A percentile compares a stretch with the other conserved stretches of the same genome.
phyloP scores from a whole-genome alignment of 768 basidiomycete genomes.

The Boletus edulis region DNA sequence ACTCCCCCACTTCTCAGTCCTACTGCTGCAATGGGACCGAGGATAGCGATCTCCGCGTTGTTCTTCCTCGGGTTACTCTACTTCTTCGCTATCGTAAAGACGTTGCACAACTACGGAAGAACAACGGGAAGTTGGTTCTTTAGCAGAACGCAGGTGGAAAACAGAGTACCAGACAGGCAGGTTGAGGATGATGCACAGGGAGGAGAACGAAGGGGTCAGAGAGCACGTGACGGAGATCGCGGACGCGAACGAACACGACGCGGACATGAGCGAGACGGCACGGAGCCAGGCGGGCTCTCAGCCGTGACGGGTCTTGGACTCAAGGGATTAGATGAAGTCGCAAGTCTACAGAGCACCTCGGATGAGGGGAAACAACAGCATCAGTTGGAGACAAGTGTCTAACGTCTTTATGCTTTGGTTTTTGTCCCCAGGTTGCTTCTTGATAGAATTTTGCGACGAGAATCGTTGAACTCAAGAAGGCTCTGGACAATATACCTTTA shows the following conservation, averaged over 20 bases:
- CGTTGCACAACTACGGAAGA: constrained; percentile 58
- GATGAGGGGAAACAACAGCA: constrained; percentile 18
- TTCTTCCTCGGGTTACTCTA: constrained; percentile 61
- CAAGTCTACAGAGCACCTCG: constrained; percentile 1
- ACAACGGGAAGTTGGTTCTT: neutral
- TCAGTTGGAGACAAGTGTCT: neutral
- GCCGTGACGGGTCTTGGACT: constrained; percentile 30
- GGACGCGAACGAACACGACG: constrained; percentile 12
- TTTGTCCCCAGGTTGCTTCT: neutral
- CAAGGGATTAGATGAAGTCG: constrained; percentile 19
- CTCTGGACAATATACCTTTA: neutral
- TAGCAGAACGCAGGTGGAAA: neutral
- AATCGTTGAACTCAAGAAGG: neutral
- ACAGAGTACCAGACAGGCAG: neutral
- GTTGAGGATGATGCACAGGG: neutral
- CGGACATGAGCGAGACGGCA: neutral
- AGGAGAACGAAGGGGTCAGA: constrained; percentile 2
- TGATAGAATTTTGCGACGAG: neutral
- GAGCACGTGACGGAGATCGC: constrained; percentile 5
- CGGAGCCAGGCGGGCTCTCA: constrained; percentile 19
- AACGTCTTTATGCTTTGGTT: neutral
- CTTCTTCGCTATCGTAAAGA: constrained; percentile 57
- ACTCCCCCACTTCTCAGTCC: constrained; percentile 36
- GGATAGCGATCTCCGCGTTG: constrained; percentile 53
- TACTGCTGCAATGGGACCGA: constrained; percentile 44